phyloP scores from a whole-genome alignment of 2,329 filamentous ascomycete species.

The Aspergillus arachidicola region DNA sequence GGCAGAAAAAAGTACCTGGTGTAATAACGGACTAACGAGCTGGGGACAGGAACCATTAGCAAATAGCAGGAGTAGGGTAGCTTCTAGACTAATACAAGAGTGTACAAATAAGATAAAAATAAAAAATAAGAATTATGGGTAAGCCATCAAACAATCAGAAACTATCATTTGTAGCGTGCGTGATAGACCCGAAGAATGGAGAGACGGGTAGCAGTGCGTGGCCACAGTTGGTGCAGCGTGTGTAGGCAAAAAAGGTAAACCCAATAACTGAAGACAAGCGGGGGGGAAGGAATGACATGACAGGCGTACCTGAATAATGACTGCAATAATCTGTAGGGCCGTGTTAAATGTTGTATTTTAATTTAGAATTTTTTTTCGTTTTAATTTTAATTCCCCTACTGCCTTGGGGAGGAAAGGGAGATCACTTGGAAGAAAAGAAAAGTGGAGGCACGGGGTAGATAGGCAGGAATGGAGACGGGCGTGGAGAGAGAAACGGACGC shows the following conservation, averaged over 20 bases:
- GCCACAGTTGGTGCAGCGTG: slow-evolving; percentile 28
- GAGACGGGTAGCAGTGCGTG: slow-evolving; percentile 29
- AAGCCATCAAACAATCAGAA: slow-evolving; percentile 14
- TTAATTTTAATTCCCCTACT: slow-evolving; percentile 11
- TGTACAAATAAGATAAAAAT: slow-evolving; percentile 2
- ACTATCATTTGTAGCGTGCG: slow-evolving; percentile 19
- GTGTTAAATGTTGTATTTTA: slow-evolving; percentile 24
- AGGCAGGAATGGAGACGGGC: slow-evolving; percentile 28
- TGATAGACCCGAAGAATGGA: slow-evolving; percentile 26
- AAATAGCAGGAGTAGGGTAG: neutral
- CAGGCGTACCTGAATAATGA: slow-evolving; percentile 28
- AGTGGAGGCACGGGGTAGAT: slow-evolving; percentile 32
- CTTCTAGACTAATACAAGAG: neutral
- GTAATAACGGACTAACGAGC: neutral
- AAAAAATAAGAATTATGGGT: slow-evolving; percentile 8
- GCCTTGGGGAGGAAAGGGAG: slow-evolving; percentile 13
- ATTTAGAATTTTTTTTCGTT: slow-evolving; percentile 18
- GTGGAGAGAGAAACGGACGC: slow-evolving; percentile 25
- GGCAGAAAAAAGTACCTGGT: slow-evolving; percentile 17
- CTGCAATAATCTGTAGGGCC: slow-evolving; percentile 22
- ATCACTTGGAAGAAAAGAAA: slow-evolving; percentile 22
- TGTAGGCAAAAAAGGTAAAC: slow-evolving; percentile 16
- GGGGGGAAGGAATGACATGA: slow-evolving; percentile 18
- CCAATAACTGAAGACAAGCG: slow-evolving; percentile 21
- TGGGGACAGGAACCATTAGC: slow-evolving; percentile 16